Evolutionary conservation across 768 basidiomycete genomes (phyloP), one percentile per base, ranked within the genome.

Genomic region (Erythrobasidium yunnanense): DNA sequence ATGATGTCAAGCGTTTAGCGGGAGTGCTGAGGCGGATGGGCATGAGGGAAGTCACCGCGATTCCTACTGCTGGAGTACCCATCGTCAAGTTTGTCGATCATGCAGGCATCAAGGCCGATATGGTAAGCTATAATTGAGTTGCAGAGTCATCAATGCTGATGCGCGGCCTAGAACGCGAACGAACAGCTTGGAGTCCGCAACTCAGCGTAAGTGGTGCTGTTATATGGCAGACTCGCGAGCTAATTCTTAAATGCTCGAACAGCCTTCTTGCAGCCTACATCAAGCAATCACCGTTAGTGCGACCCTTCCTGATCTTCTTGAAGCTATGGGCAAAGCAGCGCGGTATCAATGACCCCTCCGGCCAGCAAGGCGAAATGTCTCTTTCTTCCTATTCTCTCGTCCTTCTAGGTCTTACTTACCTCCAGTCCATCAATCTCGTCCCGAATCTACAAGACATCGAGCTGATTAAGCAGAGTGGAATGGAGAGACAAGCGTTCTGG

Each of bases 381-480:
- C 84, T 85, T 71, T 85, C 81, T 67, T 85, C 83, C 68, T 86
- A 85, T 73, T 78, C 83, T 0, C 72, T 84, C 23, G 76, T 80
- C 8, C 71, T 86, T 69, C 84, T 86, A 84, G 81, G 81, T 0
- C 79, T 86, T 38, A 81, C 77, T 0, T 81, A 81, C 66, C 73
- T 85, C 2, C 85, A 86, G 77, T 30, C 20, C 18, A 46, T 58
- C 50, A 20, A 29, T 2, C 30, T 71, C 65, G 63, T 73, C 8
- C 72, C 70, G 15, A 71, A 71, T 49, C 65, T 73, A 0, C 72
- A 73, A 20, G 65, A 69, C 45, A 22, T 42, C 18, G 30, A 42
- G 0, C 66, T 71, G 2, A 70, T 71, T 47, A 35, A n/a, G 27
- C 27, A 33, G 38, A 55, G 53, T 33, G 38, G 42, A 15, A 66